A percentile compares a stretch with the other conserved stretches of the same genome.
phyloP scores from a whole-genome alignment of 169 alveolate species.

The Cryptosporidium tyzzeri region DNA sequence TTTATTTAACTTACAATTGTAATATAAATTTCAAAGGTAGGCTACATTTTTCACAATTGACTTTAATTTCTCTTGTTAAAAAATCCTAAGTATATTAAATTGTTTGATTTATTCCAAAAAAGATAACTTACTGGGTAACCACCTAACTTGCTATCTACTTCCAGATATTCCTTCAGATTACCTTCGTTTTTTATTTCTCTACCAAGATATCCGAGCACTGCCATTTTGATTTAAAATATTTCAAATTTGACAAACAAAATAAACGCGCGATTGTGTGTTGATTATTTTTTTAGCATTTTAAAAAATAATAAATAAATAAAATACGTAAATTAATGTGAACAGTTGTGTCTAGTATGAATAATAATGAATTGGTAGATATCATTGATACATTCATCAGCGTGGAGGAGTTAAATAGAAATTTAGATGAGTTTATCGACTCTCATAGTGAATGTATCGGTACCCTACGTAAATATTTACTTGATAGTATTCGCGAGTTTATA shows the following conservation, averaged over 20 bases:
- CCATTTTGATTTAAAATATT: neutral
- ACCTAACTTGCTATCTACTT: conserved; percentile 45
- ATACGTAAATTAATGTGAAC: neutral
- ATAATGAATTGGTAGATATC: conserved; percentile 2
- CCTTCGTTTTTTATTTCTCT: neutral
- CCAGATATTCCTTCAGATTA: neutral
- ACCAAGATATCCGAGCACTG: conserved; percentile 49
- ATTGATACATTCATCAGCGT: conserved; percentile 44
- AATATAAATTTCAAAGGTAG: conserved; percentile 31
- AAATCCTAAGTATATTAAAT: conserved; percentile 35
- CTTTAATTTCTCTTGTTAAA: neutral
- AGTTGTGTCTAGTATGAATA: neutral
- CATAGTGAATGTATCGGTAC: conserved; percentile 76
- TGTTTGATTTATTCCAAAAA: neutral
- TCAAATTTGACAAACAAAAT: neutral
- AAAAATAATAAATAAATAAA: neutral
- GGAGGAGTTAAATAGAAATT: conserved; percentile 30
- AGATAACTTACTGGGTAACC: conserved; percentile 64
- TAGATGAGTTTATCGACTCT: conserved; percentile 68
- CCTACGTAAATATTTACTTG: conserved; percentile 58
- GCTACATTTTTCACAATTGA: conserved; percentile 22
- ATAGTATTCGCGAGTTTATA: conserved; percentile 54
- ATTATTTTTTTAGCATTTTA: neutral
- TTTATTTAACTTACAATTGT: conserved; percentile 43
- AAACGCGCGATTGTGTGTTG: conserved; percentile 28